A percentile compares a stretch with the other conserved stretches of the same genome.
Conservation (phyloP, 2,329 filamentous ascomycete genomes). For the Raffaelea arxii region DNA sequence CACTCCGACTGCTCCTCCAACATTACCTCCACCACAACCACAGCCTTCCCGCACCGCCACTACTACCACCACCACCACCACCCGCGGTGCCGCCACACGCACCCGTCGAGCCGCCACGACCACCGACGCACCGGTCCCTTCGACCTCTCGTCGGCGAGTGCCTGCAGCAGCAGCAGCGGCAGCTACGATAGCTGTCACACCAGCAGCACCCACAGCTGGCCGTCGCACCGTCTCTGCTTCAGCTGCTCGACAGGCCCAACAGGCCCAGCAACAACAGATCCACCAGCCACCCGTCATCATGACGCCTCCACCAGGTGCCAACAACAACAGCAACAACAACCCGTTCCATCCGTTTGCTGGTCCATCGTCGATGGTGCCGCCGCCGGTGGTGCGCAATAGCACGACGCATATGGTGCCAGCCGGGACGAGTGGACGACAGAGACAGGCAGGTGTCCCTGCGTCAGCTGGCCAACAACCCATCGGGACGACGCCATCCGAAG, state of each 20-base stretch:
- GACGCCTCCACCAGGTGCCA: too few relatives aligned
- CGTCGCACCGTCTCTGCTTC: too few relatives aligned
- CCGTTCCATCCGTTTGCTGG: background rate
- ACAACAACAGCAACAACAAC: background rate
- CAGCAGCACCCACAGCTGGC: too few relatives aligned
- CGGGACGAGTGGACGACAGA: too few relatives aligned
- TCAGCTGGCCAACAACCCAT: background rate
- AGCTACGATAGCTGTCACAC: background rate
- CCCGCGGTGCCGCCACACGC: background rate
- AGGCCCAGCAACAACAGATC: background rate
- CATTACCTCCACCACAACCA: background rate
- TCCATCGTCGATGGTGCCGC: background rate
- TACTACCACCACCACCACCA: background rate
- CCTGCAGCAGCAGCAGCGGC: background rate
- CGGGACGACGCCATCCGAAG: conserved; percentile 11
- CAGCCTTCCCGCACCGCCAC: background rate
- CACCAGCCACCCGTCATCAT: background rate
- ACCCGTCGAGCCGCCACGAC: background rate
- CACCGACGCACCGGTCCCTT: background rate
- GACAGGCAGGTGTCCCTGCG: too few relatives aligned
- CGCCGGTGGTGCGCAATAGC: background rate
- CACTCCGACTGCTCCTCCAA: background rate
- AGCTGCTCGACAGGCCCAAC: background rate
- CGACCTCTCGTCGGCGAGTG: too few relatives aligned
- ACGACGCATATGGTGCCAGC: background rate